Base-by-base conservation (phyloP, 2,329 filamentous ascomycete species). In the Plectosphaerella cucumerina region DNA sequence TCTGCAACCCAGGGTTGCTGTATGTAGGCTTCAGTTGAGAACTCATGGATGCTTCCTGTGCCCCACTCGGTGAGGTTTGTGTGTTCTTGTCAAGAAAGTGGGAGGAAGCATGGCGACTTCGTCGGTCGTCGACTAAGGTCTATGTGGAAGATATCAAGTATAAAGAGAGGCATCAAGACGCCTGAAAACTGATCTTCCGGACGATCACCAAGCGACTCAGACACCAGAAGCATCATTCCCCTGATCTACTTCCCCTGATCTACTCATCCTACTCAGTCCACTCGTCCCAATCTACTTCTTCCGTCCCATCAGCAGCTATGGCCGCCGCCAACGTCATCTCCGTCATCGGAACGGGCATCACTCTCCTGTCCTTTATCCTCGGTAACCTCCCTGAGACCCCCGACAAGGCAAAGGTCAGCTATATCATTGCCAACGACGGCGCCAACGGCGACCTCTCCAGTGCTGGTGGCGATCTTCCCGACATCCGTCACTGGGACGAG, bases 401-500 rank as follows among this genome's bases (percentile, higher is more conserved):
- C 6, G 33, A 49, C 6, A 9, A 51, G 33, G 43, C 49, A 21
- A 51, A 49, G 17, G 10, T 54, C n/a, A 49, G 42, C 49, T 54
- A 49, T 21, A 47, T 49, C 35, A 51, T 54, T 26, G 49, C 49
- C 35, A 51, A 49, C 42, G 52, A 54, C 15, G 62, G 62, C 44
- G 50, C 50, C 6, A 17, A 41, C 0, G 53, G 48, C 3, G 56
- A 57, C 4, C 59, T 60, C 12, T 49, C 37, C 39, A 52, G 58
- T 21, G 56, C 58, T 5, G 62, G 61, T 4, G 62, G 62, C 9
- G 51, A 60, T n/a, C 46, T 62, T 6, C 61, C 61, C 6, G 61
- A 64, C 20, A 44, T 64, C 17, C 59, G 61, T 1, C 53, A 62
- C 8, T 65, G 55, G 53, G 59, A 63, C 31, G 59, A 64, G 45